phyloP scores from a whole-genome alignment of 495 filamentous ascomycete species.

The Acidomyces sp. region DNA sequence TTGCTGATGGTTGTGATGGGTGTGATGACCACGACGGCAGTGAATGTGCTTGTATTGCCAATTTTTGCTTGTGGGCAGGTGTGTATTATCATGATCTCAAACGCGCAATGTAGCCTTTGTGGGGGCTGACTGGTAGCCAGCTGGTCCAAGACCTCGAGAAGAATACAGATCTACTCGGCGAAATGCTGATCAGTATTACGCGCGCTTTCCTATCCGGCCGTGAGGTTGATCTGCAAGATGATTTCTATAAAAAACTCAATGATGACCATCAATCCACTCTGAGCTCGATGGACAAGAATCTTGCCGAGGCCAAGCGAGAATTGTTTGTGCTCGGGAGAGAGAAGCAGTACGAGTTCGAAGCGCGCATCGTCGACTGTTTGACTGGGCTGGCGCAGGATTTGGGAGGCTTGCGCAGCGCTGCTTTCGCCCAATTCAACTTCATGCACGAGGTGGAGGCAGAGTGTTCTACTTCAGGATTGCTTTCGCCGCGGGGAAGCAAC shows the following conservation, averaged over 20 bases:
- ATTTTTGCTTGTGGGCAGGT: constrained; percentile 69
- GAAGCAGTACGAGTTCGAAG: constrained; percentile 65
- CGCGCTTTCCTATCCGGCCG: constrained; percentile 73
- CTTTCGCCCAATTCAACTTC: constrained; percentile 74
- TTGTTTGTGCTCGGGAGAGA: constrained; percentile 78
- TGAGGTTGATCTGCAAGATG: constrained; percentile 57
- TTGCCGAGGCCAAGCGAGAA: constrained; percentile 81
- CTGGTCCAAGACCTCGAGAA: constrained; percentile 64
- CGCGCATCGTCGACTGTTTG: constrained; percentile 54
- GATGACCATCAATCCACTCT: constrained; percentile 47
- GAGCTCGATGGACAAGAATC: constrained; percentile 58
- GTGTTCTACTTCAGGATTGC: background rate
- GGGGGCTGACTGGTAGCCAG: no score
- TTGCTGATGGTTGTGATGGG: constrained; percentile 87
- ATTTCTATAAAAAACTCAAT: constrained; percentile 51
- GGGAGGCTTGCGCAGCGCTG: constrained; percentile 80
- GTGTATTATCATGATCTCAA: no score
- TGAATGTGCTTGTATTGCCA: constrained; percentile 68
- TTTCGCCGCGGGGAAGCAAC: background rate
- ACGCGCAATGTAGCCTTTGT: no score
- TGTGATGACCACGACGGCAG: constrained; percentile 55
- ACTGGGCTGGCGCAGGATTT: constrained; percentile 81
- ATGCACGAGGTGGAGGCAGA: constrained; percentile 13
- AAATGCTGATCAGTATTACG: constrained; percentile 72
- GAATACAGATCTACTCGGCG: constrained; percentile 61